Evolutionary conservation across 176 grass and related monocot genomes (phyloP).

Genomic region (Alloteropsis semialata): DNA sequence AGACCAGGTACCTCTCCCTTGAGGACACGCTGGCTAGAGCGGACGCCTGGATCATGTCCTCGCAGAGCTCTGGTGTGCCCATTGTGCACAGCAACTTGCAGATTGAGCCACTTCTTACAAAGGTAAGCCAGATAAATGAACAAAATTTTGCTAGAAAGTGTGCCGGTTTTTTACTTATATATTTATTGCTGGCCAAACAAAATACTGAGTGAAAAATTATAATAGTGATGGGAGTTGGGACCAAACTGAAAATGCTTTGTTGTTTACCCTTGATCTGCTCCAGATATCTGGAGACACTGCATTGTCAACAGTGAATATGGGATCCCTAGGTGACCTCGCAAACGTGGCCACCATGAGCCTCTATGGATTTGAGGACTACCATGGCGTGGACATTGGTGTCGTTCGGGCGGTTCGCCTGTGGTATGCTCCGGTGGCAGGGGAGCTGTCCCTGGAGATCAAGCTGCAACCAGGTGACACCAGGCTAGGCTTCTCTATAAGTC

Average conservation of each 20-base stretch:
- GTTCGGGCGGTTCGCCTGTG: conserved; percentile 52
- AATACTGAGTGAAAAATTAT: too few species aligned
- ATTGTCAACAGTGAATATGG: conserved; percentile 65
- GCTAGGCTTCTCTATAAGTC: conserved; percentile 73
- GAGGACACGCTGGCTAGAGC: conserved; percentile 66
- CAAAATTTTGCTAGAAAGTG: too few species aligned
- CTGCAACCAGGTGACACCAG: conserved; percentile 59
- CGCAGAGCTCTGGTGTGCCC: conserved; percentile 53
- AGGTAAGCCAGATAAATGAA: conserved; percentile 13
- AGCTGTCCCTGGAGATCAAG: conserved; percentile 59
- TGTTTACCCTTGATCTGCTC: not conserved
- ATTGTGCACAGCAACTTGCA: conserved; percentile 50
- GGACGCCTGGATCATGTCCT: conserved; percentile 61
- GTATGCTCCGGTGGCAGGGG: conserved; percentile 52
- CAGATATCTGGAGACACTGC: conserved; percentile 70
- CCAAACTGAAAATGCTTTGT: not conserved
- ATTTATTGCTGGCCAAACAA: too few species aligned
- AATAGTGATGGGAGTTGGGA: not conserved
- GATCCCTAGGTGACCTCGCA: conserved; percentile 51
- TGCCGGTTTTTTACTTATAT: too few species aligned
- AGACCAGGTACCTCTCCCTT: conserved; percentile 42
- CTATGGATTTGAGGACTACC: conserved; percentile 79
- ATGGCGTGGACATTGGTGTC: conserved; percentile 69
- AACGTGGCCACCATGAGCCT: conserved; percentile 70
- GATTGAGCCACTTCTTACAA: conserved; percentile 67